These are phyloP conservation scores for Capronia coronata DNA, from an alignment of 2,329 filamentous ascomycete genomes.

Conservation along the genomic window DNA sequence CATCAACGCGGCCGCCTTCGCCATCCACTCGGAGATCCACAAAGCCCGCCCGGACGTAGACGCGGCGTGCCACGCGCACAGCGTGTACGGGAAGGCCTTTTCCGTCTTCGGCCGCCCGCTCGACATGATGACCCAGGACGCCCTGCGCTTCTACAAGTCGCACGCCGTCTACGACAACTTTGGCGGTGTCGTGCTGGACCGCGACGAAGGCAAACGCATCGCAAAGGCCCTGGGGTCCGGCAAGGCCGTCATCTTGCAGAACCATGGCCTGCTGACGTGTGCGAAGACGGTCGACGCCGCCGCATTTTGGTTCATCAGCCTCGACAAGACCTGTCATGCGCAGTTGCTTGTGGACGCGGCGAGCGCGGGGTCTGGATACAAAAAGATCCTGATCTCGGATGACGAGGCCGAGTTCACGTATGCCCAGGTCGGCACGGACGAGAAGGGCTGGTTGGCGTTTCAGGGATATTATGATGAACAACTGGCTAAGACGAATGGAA, in stretches of 20 bases:
- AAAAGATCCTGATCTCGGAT: constrained; percentile 29
- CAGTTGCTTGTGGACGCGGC: constrained; percentile 40
- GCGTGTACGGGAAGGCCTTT: constrained; percentile 44
- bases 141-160: constrained; percentile 36
- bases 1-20: constrained; percentile 45
- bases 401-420: constrained; percentile 28
- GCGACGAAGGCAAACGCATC: constrained; percentile 48
- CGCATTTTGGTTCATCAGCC: constrained; percentile 50
- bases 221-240: constrained; percentile 43
- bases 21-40: constrained; percentile 43
- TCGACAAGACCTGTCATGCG: constrained; percentile 39
- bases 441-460: constrained; percentile 50
- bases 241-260: constrained; percentile 51
- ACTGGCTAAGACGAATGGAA: constrained; percentile 46
- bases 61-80: constrained; percentile 38
- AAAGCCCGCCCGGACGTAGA: constrained; percentile 50
- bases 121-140: constrained; percentile 46
- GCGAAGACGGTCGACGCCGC: constrained; percentile 47
- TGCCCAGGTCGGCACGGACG: constrained; percentile 33
- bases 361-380: constrained; percentile 34
- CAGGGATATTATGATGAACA: constrained; percentile 51
- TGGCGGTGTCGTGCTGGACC: constrained; percentile 48
- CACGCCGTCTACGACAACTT: constrained; percentile 43
- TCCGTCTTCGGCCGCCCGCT: constrained; percentile 42
- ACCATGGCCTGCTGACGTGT: constrained; percentile 51